Conservation (phyloP, 768 basidiomycete genomes). For the Suillus americanus region DNA sequence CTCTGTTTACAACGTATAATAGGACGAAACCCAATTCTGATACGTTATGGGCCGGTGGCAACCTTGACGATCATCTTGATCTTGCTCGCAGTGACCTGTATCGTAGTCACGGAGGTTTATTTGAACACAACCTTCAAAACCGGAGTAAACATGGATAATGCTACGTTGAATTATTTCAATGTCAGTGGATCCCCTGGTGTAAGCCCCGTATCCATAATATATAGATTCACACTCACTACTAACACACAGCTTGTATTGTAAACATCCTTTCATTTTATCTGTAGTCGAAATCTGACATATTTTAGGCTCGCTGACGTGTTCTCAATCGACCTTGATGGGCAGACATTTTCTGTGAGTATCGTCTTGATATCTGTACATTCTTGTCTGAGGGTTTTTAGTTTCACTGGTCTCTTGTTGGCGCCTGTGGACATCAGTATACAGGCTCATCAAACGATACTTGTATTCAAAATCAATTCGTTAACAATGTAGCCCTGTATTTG, state of each 20-base stretch:
- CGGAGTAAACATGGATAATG: constrained; percentile 5
- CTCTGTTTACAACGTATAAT: background rate
- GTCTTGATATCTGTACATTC: background rate
- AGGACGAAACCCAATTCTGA: background rate
- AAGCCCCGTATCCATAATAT: background rate
- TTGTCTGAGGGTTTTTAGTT: background rate
- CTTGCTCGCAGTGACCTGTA: background rate
- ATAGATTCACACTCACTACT: background rate
- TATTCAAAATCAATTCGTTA: constrained; percentile 5
- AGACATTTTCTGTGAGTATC: constrained; percentile 7
- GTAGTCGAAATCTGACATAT: background rate
- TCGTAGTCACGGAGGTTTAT: background rate
- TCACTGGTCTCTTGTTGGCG: constrained; percentile 10
- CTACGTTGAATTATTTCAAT: background rate
- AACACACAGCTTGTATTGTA: constrained; percentile 6
- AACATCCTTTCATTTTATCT: background rate
- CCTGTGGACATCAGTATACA: constrained; percentile 6
- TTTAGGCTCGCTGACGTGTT: constrained; percentile 5
- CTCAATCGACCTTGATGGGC: background rate
- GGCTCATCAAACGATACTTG: background rate
- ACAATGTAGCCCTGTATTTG: constrained; percentile 3
- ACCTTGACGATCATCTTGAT: background rate
- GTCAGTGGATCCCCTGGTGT: constrained; percentile 5
- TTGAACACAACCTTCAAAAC: background rate
- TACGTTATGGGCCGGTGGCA: constrained; percentile 1